These are phyloP conservation scores for Trametes sp. DNA, from an alignment of 1,284 basidiomycete genomes.

Conservation along the genomic window DNA sequence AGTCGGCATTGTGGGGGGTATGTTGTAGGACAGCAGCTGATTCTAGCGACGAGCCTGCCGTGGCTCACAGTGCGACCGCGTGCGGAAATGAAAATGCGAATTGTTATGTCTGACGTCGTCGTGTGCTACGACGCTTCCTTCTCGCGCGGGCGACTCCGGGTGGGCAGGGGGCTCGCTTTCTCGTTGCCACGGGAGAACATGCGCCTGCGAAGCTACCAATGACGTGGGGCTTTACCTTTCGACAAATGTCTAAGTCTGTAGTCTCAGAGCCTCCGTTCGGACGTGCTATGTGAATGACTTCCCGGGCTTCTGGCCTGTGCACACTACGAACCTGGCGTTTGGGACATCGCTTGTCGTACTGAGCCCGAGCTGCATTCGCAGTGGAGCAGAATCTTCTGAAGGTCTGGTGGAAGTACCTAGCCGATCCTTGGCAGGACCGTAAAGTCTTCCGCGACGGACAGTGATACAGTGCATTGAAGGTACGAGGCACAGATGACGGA, in stretches of 20 bases:
- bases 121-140: background rate
- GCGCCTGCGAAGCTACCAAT: conserved; percentile 4
- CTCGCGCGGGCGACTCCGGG: background rate
- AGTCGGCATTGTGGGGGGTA: conserved; percentile 70
- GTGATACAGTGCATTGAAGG: background rate
- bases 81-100: conserved; percentile 22
- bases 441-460: background rate
- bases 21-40: conserved; percentile 53
- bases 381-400: background rate
- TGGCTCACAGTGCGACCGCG: conserved; percentile 3
- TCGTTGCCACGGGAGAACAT: conserved; percentile 6
- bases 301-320: background rate
- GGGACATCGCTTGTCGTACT: background rate
- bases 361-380: background rate
- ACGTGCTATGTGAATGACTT: background rate
- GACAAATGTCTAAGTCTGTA: background rate
- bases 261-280: background rate
- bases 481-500: background rate
- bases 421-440: conserved; percentile 1
- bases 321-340: background rate
- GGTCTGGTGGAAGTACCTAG: background rate
- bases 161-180: background rate
- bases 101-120: conserved; percentile 3
- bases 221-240: background rate
- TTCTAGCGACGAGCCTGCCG: conserved; percentile 1